phyloP scores from a whole-genome alignment of 495 filamentous ascomycete species.

The Aspergillus sparsus region DNA sequence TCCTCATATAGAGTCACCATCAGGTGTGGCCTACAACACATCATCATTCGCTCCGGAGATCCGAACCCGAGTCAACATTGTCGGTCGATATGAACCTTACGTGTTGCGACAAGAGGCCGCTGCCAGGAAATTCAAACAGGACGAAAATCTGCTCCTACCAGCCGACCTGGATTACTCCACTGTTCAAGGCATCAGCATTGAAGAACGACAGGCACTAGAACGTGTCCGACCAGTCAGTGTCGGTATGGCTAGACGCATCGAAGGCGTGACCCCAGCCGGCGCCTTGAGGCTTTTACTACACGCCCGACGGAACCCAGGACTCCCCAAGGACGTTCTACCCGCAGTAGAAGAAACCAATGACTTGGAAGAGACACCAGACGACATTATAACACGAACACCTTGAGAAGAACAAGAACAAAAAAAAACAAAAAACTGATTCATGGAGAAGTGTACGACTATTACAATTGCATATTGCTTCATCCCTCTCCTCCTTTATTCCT shows the following conservation, averaged over 20 bases:
- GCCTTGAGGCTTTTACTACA: conserved; percentile 49
- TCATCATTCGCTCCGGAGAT: conserved; percentile 56
- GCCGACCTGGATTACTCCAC: conserved; percentile 72
- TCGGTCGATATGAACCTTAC: conserved; percentile 83
- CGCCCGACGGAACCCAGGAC: conserved; percentile 30
- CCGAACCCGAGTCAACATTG: conserved; percentile 69
- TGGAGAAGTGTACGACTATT: background rate
- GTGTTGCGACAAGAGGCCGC: conserved; percentile 66
- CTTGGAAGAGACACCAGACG: conserved; percentile 24
- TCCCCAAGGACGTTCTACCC: background rate
- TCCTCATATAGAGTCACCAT: conserved; percentile 49
- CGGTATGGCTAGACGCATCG: conserved; percentile 84
- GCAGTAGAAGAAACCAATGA: background rate
- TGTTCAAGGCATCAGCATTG: conserved; percentile 72
- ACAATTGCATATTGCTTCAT: background rate
- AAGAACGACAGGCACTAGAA: conserved; percentile 72
- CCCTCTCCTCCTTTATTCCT: background rate
- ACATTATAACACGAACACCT: conserved; percentile 15
- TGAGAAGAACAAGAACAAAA: background rate
- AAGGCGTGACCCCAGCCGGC: conserved; percentile 66
- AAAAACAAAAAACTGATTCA: background rate
- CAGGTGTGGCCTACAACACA: conserved; percentile 41
- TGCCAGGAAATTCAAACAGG: conserved; percentile 65
- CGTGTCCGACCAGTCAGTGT: conserved; percentile 74
- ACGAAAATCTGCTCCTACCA: conserved; percentile 75